phyloP scores from a whole-genome alignment of 2,329 filamentous ascomycete species.

The Botrytis pseudocinerea region DNA sequence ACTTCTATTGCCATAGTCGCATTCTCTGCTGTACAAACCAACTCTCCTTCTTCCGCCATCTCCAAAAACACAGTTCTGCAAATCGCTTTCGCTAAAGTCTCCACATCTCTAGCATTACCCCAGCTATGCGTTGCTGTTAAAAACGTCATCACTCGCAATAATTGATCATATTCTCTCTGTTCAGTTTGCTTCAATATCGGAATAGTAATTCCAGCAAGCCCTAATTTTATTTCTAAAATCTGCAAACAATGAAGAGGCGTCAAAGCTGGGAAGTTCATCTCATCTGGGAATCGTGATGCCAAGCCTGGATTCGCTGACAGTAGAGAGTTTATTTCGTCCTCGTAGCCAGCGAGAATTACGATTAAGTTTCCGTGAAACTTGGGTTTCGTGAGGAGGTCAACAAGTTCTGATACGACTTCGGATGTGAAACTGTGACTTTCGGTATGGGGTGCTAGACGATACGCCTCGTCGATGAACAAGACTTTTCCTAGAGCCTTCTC shows the following conservation, averaged over 20 bases:
- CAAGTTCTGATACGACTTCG: slow-evolving; percentile 76
- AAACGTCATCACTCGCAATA: slow-evolving; percentile 13
- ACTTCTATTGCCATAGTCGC: slow-evolving; percentile 17
- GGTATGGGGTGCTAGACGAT: slow-evolving; percentile 43
- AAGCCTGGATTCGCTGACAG: slow-evolving; percentile 53
- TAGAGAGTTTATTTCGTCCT: slow-evolving; percentile 53
- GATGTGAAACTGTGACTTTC: slow-evolving; percentile 64
- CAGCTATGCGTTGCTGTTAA: slow-evolving; percentile 25
- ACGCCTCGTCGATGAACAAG: slow-evolving; percentile 17
- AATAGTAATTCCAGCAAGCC: slow-evolving; percentile 19
- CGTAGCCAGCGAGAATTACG: slow-evolving; percentile 56
- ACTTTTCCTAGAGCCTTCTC: slow-evolving; percentile 19
- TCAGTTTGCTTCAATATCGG: neutral
- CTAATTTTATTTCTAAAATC: slow-evolving; percentile 25
- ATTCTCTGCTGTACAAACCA: slow-evolving; percentile 22
- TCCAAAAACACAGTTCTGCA: slow-evolving; percentile 23
- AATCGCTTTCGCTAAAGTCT: slow-evolving; percentile 29
- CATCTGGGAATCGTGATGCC: slow-evolving; percentile 54
- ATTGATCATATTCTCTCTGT: slow-evolving; percentile 3
- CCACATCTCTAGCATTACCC: slow-evolving; percentile 33
- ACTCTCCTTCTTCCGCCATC: neutral
- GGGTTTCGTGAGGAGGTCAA: slow-evolving; percentile 47
- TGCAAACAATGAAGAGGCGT: slow-evolving; percentile 24
- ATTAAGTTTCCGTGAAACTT: slow-evolving; percentile 51
- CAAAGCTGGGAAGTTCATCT: slow-evolving; percentile 28